phyloP scores from a whole-genome alignment of 176 grass and related monocot species.

The Aegilops bicornis region DNA sequence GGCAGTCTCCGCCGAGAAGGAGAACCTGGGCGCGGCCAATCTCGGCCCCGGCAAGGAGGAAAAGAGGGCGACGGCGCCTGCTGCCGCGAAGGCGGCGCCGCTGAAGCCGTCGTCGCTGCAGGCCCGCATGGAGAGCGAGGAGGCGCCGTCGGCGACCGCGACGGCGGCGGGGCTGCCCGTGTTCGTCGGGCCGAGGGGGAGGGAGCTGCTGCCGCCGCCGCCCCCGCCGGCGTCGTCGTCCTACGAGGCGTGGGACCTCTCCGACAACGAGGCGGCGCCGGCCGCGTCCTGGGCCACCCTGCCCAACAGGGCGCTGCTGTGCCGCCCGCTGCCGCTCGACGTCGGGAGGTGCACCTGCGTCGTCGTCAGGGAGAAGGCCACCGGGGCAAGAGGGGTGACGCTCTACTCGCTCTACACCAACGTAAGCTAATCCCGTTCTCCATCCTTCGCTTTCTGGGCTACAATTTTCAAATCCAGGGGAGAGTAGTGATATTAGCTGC shows the following conservation, averaged over 20 bases:
- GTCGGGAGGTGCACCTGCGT: constrained; percentile 91
- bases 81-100: not conserved
- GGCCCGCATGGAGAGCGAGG: constrained; percentile 59
- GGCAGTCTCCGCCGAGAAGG: constrained; percentile 33
- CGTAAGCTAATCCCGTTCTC: constrained; percentile 36
- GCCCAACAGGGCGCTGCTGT: constrained; percentile 88
- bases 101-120: constrained; percentile 74
- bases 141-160: not conserved
- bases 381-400: constrained; percentile 53
- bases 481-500: not conserved
- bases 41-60: not conserved
- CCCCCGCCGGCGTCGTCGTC: constrained; percentile 40
- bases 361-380: constrained; percentile 61
- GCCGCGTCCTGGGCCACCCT: constrained; percentile 92
- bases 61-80: not conserved
- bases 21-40: constrained; percentile 35
- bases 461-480: not conserved
- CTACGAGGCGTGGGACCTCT: constrained; percentile 93
- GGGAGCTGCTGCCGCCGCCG: constrained; percentile 51
- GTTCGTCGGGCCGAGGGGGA: constrained; percentile 35
- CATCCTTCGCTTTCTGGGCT: not conserved
- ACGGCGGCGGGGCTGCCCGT: not conserved
- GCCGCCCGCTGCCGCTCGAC: constrained; percentile 74
- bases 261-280: constrained; percentile 76
- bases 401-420: constrained; percentile 92